Percentiles rank a stretch among this genome's conserved stretches.
Evolutionary conservation across 108 stramenopile species (phyloP).

Genomic region (Skeletonema potamos): DNA sequence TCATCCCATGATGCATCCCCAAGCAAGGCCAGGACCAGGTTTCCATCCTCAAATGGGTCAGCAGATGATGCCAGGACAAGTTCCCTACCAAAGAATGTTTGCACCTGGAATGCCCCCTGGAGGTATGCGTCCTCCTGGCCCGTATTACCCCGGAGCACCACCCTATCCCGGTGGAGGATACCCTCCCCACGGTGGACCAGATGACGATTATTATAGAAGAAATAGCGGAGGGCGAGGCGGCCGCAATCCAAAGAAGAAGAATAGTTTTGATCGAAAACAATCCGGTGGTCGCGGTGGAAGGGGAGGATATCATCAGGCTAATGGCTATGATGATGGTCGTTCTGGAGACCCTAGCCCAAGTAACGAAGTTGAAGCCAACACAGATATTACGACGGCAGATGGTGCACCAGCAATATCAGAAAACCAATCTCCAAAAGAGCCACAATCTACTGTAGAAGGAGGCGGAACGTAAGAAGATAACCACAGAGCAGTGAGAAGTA

Average conservation of each 20-base stretch:
- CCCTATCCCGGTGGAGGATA: conserved; percentile 10
- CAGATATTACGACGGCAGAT: background rate
- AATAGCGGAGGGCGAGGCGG: conserved; percentile 10
- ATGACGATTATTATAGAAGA: conserved; percentile 18
- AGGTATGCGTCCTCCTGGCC: conserved; percentile 16
- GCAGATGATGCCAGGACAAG: conserved; percentile 21
- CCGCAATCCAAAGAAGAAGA: conserved; percentile 2
- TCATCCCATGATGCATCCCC: conserved; percentile 41
- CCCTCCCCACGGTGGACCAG: conserved; percentile 10
- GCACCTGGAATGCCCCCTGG: conserved; percentile 6
- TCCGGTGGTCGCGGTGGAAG: conserved; percentile 9
- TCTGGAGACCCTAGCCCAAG: background rate
- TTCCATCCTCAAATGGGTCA: conserved; percentile 53
- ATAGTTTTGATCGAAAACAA: conserved; percentile 7
- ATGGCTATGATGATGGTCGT: conserved; percentile 1
- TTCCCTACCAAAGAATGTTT: conserved; percentile 25
- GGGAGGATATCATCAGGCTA: background rate
- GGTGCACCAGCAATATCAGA: background rate
- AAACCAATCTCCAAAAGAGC: background rate
- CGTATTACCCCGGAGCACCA: conserved; percentile 10
- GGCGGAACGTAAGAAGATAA: background rate
- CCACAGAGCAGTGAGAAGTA: background rate
- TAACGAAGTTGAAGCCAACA: background rate
- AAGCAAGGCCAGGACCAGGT: conserved; percentile 37
- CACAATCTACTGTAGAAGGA: background rate